Base-by-base conservation (phyloP, 2,329 filamentous ascomycete genomes). In the Rutstroemia sp. region DNA sequence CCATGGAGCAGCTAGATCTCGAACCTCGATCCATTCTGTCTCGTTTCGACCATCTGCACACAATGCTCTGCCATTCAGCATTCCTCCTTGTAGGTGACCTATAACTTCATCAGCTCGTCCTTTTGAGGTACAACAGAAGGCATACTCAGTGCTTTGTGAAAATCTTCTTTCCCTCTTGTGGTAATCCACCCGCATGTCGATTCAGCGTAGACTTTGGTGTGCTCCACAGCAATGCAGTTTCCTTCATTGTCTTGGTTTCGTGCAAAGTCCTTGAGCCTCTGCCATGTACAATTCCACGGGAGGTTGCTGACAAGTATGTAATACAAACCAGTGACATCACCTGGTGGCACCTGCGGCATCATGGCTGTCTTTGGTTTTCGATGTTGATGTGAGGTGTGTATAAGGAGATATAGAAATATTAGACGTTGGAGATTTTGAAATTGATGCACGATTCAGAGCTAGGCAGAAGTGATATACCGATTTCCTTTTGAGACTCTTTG, bases 11-110 rank as follows among this genome's bases (percentile, higher is more conserved):
- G 47, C 27, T n/a, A 55, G 23, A 55, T 55, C 53, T 7, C 58
- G 52, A 47, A 66, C 49, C 50, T 48, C 55, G 2, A 59, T 57
- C 4, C 54, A 47, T 10, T 59, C n/a, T 1, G 52, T 63, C 49
- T 63, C 61, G 37, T 67, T 67, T 16, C 66, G 61, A 14, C 58
- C 59, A 52, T 65, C 63, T n/a, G 61, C 64, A 9, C 61, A 50
- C 3, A 67, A 34, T 16, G 54, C 41, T 6, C 59, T 58, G 39
- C 57, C 54, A 16, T 62, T 60, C 5, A 67, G 45, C 3, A 58
- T 21, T 1, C 58, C 61, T 21, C 60, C 58, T 52, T 65, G 59
- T 27, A 67, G 23, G 45, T 62, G 61, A 27, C 52, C 62, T 67
- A 21, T 14, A n/a, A 8, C 6, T 27, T 9, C 14, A 34, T 34